A percentile compares a stretch with the other conserved stretches of the same genome.
Conservation (phyloP, 2,329 filamentous ascomycete genomes). For the Huntiella decipiens region DNA sequence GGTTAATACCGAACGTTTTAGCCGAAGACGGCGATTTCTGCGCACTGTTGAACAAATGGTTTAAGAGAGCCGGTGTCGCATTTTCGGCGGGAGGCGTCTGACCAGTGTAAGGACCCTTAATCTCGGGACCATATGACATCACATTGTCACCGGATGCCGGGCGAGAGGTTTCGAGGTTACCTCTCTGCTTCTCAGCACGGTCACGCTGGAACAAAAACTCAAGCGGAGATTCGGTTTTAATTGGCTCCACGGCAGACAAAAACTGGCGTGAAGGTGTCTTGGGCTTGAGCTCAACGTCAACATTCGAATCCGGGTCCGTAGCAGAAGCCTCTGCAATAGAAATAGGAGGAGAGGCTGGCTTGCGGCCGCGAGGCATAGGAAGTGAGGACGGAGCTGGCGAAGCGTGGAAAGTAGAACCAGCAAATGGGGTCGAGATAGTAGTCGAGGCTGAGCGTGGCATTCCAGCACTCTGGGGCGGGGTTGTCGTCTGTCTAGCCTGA, state of each 20-base stretch:
- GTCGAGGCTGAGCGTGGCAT: slow-evolving; percentile 4
- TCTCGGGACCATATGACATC: too few species aligned
- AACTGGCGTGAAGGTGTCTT: slow-evolving; percentile 3
- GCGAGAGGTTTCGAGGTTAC: slow-evolving; percentile 4
- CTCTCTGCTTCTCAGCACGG: slow-evolving; percentile 52
- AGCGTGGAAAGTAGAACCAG: slow-evolving; percentile 84
- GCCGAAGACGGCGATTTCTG: slow-evolving; percentile 10
- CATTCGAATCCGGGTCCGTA: slow-evolving; percentile 20
- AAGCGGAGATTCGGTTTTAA: slow-evolving; percentile 47
- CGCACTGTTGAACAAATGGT: slow-evolving; percentile 5
- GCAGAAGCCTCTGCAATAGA: not conserved
- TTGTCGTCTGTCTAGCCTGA: slow-evolving; percentile 13
- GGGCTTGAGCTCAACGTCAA: not conserved
- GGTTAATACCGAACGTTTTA: not conserved
- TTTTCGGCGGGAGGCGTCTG: slow-evolving; percentile 7
- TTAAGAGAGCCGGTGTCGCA: slow-evolving; percentile 1
- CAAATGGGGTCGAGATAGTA: slow-evolving; percentile 42
- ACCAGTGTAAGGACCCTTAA: not conserved
- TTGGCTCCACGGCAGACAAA: not conserved
- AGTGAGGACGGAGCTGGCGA: slow-evolving; percentile 81
- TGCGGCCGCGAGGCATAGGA: slow-evolving; percentile 57
- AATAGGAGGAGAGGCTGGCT: not conserved
- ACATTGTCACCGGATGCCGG: not conserved
- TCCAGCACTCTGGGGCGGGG: slow-evolving; percentile 9
- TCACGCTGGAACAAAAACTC: slow-evolving; percentile 85